phyloP scores from a whole-genome alignment of 2,329 filamentous ascomycete genomes.

The Aspergillus thermomutatus region DNA sequence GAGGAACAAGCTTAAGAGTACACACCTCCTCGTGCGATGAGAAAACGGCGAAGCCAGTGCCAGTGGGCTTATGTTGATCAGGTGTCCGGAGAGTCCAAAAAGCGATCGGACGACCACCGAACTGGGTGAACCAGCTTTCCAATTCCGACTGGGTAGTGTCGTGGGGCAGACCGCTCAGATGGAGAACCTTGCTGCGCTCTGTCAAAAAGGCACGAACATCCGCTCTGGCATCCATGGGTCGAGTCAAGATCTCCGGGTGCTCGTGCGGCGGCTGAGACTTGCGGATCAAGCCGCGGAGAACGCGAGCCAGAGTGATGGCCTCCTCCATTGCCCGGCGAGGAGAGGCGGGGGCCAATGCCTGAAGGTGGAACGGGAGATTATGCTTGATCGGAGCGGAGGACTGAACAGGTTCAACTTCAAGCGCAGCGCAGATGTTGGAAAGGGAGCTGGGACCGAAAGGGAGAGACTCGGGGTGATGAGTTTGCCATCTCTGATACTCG shows the following conservation, averaged over 20 bases:
- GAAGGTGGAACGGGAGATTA: slow-evolving; percentile 95
- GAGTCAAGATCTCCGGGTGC: slow-evolving; percentile 88
- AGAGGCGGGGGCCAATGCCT: slow-evolving; percentile 91
- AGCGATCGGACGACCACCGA: slow-evolving; percentile 92
- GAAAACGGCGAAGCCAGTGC: slow-evolving; percentile 96
- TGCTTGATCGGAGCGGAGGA: slow-evolving; percentile 98
- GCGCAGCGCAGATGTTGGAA: slow-evolving; percentile 94
- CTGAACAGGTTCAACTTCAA: slow-evolving; percentile 97
- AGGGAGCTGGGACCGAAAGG: slow-evolving; percentile 94
- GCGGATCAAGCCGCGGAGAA: slow-evolving; percentile 85
- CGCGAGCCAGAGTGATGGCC: slow-evolving; percentile 87
- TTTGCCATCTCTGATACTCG: slow-evolving; percentile 98
- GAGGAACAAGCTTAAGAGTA: slow-evolving; percentile 17
- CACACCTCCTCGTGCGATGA: slow-evolving; percentile 97
- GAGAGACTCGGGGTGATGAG: slow-evolving; percentile 94
- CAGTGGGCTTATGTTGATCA: slow-evolving; percentile 99
- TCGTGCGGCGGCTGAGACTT: slow-evolving; percentile 94
- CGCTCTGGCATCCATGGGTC: slow-evolving; percentile 93
- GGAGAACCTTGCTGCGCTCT: slow-evolving; percentile 94
- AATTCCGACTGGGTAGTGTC: slow-evolving; percentile 98
- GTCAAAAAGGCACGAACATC: slow-evolving; percentile 95
- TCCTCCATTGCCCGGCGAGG: slow-evolving; percentile 97
- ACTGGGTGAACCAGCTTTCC: slow-evolving; percentile 99
- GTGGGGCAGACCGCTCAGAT: slow-evolving; percentile 95
- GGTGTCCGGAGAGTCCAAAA: slow-evolving; percentile 98